These are phyloP conservation scores for Dianthus caryophyllus DNA, from an alignment of 148 eudicot species.

Conservation along the genomic window DNA sequence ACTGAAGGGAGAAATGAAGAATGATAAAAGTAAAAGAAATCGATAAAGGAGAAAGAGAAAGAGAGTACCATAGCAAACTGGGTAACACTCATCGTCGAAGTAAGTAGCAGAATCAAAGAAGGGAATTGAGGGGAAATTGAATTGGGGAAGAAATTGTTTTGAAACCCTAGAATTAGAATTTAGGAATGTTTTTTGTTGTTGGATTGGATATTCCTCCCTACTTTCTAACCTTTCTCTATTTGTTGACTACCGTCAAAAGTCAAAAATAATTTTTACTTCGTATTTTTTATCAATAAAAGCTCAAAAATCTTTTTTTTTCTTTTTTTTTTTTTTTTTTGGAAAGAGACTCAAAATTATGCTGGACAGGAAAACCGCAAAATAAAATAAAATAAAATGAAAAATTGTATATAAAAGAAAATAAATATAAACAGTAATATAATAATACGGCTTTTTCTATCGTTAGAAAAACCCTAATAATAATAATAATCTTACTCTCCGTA, in stretches of 20 bases:
- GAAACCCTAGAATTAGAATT: slow-evolving; percentile 39
- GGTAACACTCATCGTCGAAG: slow-evolving; percentile 43
- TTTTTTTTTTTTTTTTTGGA: too few relatives aligned
- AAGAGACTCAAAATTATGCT: too few relatives aligned
- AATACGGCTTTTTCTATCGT: too few relatives aligned
- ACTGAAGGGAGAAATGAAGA: neutral
- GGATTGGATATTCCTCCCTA: neutral
- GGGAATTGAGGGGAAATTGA: slow-evolving; percentile 5
- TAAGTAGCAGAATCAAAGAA: slow-evolving; percentile 1
- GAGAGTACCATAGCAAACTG: slow-evolving; percentile 53
- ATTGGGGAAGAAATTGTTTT: slow-evolving; percentile 25
- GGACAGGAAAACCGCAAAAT: too few relatives aligned
- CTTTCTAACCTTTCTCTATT: neutral
- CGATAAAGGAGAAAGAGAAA: slow-evolving; percentile 12
- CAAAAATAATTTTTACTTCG: too few relatives aligned
- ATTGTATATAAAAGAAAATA: too few relatives aligned
- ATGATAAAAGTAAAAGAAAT: neutral
- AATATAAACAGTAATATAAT: too few relatives aligned
- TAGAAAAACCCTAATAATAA: too few relatives aligned
- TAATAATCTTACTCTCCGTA: too few relatives aligned
- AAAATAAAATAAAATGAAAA: too few relatives aligned
- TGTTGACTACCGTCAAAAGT: neutral
- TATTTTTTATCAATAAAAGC: too few relatives aligned
- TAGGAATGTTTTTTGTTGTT: slow-evolving; percentile 6
- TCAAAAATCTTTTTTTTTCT: too few relatives aligned